These are phyloP conservation scores for Salix udensis DNA, from an alignment of 345 rosid species.

Conservation along the genomic window DNA sequence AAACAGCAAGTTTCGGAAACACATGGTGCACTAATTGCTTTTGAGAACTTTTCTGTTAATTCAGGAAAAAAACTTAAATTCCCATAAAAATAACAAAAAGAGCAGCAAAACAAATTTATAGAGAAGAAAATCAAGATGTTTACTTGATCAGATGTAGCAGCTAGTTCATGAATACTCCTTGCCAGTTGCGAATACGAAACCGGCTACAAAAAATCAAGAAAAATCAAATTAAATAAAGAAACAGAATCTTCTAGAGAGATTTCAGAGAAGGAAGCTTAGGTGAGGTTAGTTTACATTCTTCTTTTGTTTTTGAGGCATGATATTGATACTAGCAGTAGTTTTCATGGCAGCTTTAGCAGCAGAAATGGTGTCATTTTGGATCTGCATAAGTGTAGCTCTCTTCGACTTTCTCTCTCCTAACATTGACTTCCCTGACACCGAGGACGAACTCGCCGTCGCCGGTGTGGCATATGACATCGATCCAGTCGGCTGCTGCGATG, in stretches of 20 bases:
- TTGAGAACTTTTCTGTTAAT: constrained; percentile 80
- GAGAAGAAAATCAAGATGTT: neutral
- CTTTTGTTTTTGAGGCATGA: constrained; percentile 69
- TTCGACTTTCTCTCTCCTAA: constrained; percentile 81
- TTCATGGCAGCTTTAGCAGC: constrained; percentile 80
- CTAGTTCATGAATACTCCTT: constrained; percentile 95
- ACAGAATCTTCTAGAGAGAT: neutral
- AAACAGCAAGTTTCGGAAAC: constrained; percentile 95
- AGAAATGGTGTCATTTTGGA: constrained; percentile 85
- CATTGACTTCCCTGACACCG: constrained; percentile 26
- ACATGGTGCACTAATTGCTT: constrained; percentile 86
- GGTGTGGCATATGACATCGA: constrained; percentile 12
- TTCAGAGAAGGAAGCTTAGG: neutral
- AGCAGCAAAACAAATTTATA: neutral
- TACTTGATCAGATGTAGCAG: constrained; percentile 96
- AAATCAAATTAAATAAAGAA: neutral
- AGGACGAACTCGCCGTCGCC: constrained; percentile 13
- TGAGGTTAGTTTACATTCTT: constrained; percentile 39
- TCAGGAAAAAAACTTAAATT: constrained; percentile 4
- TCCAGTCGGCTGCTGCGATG: constrained; percentile 19
- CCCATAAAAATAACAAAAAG: constrained; percentile 2
- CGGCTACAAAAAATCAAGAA: constrained; percentile 50
- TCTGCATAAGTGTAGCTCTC: constrained; percentile 79
- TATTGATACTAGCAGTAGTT: constrained; percentile 62
- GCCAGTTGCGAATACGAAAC: constrained; percentile 98